Conservation (phyloP, 1,284 basidiomycete species). For the Leccinum glutinopallens region DNA sequence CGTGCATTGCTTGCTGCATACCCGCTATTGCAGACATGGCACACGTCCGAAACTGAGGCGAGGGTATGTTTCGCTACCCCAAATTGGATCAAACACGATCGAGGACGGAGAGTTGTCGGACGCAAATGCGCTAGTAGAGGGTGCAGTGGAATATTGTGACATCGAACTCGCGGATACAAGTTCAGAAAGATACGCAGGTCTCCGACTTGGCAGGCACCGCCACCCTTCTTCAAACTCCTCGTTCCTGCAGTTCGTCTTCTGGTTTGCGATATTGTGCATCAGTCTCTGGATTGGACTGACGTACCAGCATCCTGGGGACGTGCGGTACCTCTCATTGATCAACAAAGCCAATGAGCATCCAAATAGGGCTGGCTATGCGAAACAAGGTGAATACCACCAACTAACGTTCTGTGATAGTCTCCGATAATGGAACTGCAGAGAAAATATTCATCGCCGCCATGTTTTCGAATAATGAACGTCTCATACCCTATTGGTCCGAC, state of each 20-base stretch:
- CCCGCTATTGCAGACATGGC: neutral
- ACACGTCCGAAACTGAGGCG: neutral
- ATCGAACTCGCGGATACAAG: neutral
- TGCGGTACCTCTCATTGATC: slow-evolving; percentile 19
- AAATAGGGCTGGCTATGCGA: slow-evolving; percentile 20
- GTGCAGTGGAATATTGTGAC: neutral
- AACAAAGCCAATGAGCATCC: slow-evolving; percentile 17
- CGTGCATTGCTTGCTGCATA: neutral
- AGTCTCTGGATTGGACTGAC: slow-evolving; percentile 16
- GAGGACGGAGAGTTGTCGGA: neutral
- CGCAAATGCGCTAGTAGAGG: too few species aligned
- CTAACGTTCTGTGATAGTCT: neutral
- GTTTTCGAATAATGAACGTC: slow-evolving; percentile 42
- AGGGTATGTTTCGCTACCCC: slow-evolving; percentile 16
- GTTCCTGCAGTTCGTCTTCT: slow-evolving; percentile 8
- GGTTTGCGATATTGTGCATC: slow-evolving; percentile 10
- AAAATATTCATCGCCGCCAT: slow-evolving; percentile 36
- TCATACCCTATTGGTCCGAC: slow-evolving; percentile 45
- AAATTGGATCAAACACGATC: slow-evolving; percentile 10
- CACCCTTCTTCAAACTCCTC: neutral
- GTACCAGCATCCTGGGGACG: slow-evolving; percentile 16
- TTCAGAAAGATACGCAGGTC: neutral
- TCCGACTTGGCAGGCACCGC: neutral
- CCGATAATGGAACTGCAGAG: slow-evolving; percentile 11
- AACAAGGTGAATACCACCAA: slow-evolving; percentile 13